phyloP scores from a whole-genome alignment of 2,329 filamentous ascomycete species.

The Pyrenophora seminiperda region DNA sequence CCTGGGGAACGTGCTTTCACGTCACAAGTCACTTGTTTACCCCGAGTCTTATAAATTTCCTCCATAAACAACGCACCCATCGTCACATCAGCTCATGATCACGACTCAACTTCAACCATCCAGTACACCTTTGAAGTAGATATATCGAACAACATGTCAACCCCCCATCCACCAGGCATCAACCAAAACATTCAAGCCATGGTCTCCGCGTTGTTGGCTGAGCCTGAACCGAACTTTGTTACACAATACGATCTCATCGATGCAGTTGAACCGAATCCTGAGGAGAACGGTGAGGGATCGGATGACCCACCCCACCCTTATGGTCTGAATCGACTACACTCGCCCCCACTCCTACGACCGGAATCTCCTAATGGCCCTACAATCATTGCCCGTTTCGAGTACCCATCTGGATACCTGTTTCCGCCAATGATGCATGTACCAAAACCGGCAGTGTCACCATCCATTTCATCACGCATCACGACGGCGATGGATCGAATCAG shows the following conservation, averaged over 20 bases:
- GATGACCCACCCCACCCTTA: too few relatives aligned
- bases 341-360: too few relatives aligned
- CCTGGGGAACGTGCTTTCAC: too few relatives aligned
- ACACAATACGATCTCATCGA: neutral
- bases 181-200: fast-evolving
- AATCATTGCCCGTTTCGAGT: neutral
- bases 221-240: neutral
- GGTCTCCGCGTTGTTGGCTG: neutral
- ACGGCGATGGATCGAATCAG: too few relatives aligned
- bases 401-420: neutral
- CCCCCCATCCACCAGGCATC: neutral
- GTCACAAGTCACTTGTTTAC: too few relatives aligned
- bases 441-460: neutral
- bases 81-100: too few relatives aligned
- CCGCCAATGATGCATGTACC: too few relatives aligned
- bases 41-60: too few relatives aligned
- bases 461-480: neutral
- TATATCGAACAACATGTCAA: neutral
- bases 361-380: neutral
- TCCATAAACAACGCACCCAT: too few relatives aligned
- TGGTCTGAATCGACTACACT: too few relatives aligned
- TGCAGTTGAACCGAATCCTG: neutral
- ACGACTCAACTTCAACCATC: too few relatives aligned
- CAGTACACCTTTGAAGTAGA: neutral
- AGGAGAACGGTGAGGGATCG: neutral